Conservation (phyloP, 257 asterid genomes). For the Solanum chilense region DNA sequence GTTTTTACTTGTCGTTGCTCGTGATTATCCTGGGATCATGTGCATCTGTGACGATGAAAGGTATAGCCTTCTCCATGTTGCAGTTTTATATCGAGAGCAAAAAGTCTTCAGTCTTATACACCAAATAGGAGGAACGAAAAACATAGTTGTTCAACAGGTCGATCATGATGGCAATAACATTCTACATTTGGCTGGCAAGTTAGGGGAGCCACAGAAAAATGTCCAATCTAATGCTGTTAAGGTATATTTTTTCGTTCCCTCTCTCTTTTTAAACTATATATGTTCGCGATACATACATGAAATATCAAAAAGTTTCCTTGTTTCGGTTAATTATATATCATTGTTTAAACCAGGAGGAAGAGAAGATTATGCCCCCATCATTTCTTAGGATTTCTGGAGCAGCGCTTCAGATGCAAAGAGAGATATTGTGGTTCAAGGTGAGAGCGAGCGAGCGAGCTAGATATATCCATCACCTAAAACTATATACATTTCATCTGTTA, state of each 20-base stretch:
- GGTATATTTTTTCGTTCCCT: neutral
- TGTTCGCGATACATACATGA: no score
- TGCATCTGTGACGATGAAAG: accelerated
- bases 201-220: neutral
- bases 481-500: no score
- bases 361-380: neutral
- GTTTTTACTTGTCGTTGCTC: neutral
- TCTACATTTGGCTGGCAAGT: neutral
- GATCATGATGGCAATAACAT: neutral
- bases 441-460: no score
- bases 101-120: neutral
- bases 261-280: no score
- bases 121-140: neutral
- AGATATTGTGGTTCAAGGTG: no score
- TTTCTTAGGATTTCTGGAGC: no score
- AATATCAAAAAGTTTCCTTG: no score
- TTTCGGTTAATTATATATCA: neutral
- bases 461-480: no score
- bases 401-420: no score
- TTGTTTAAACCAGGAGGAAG: neutral
- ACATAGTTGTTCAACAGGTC: accelerated
- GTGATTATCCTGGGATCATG: neutral
- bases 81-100: neutral
- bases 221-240: neutral
- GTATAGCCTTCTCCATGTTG: neutral